Percentiles rank a stretch among this genome's conserved stretches.
These are phyloP conservation scores for Colletotrichum truncatum DNA, from an alignment of 2,329 filamentous ascomycete species.

Conservation along the genomic window DNA sequence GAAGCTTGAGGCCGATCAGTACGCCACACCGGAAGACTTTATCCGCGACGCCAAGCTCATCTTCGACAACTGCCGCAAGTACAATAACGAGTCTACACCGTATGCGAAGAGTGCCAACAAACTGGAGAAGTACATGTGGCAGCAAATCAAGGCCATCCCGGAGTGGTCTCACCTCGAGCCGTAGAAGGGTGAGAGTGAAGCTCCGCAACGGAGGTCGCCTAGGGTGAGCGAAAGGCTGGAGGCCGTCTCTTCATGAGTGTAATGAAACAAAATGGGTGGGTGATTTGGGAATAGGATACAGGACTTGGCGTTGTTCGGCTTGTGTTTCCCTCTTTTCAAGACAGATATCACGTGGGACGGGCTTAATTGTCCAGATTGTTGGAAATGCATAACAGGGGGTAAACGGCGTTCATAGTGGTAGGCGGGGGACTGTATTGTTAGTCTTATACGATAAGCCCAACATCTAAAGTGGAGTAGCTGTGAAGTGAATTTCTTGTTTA, in stretches of 20 bases:
- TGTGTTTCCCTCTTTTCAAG: not conserved
- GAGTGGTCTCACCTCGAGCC: slow-evolving; percentile 82
- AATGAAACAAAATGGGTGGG: slow-evolving; percentile 1
- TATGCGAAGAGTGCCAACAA: slow-evolving; percentile 97
- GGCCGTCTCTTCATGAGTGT: slow-evolving; percentile 8
- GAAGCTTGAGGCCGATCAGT: slow-evolving; percentile 93
- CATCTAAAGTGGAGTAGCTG: not conserved
- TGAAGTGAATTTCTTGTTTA: too few species aligned
- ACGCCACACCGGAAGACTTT: slow-evolving; percentile 91
- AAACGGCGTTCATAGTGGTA: not conserved
- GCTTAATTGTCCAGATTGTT: not conserved
- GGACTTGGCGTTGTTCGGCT: slow-evolving; percentile 21
- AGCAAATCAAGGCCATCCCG: slow-evolving; percentile 88
- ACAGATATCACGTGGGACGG: not conserved
- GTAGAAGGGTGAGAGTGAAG: slow-evolving; percentile 41
- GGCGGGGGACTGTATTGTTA: not conserved
- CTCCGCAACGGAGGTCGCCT: slow-evolving; percentile 11
- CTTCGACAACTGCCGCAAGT: slow-evolving; percentile 93
- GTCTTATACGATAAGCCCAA: not conserved
- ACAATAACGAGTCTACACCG: slow-evolving; percentile 94
- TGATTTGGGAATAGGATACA: not conserved
- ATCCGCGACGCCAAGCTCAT: slow-evolving; percentile 88
- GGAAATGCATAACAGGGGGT: not conserved
- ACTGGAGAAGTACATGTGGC: slow-evolving; percentile 94
- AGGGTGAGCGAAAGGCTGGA: not conserved